A percentile compares a stretch with the other conserved stretches of the same genome.
Evolutionary conservation across 1,139 yeast species (phyloP).

Genomic region (Kurtzmaniella quercitrusa): DNA sequence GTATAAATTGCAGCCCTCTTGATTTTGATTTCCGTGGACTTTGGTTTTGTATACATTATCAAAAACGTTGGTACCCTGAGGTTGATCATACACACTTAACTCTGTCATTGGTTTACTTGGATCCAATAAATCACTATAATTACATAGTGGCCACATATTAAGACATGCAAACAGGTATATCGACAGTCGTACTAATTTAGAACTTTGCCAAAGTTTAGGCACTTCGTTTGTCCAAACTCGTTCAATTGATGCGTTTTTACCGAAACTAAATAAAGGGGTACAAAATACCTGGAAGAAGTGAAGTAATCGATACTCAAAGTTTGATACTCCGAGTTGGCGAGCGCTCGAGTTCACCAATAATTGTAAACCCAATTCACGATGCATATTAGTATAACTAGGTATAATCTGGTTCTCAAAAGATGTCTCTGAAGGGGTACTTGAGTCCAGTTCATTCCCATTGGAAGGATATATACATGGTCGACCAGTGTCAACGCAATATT

Average conservation of each 20-base stretch:
- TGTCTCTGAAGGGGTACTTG: background rate
- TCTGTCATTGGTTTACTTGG: background rate
- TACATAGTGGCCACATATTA: constrained; percentile 16
- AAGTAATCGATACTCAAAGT: constrained; percentile 28
- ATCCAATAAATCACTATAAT: constrained; percentile 9
- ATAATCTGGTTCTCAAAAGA: too few species aligned
- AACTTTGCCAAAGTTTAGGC: constrained; percentile 21
- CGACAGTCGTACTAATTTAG: constrained; percentile 21
- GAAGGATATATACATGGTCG: constrained; percentile 23
- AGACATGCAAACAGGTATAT: constrained; percentile 22
- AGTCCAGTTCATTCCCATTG: background rate
- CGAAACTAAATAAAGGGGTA: constrained; percentile 21
- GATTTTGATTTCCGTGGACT: background rate
- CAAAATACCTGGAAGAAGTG: constrained; percentile 27
- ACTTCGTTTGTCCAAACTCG: constrained; percentile 24
- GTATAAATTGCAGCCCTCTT: background rate
- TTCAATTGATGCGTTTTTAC: constrained; percentile 20
- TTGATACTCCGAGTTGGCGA: constrained; percentile 20
- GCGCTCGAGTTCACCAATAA: constrained; percentile 2
- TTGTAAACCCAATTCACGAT: background rate
- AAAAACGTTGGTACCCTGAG: background rate
- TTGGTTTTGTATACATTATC: background rate
- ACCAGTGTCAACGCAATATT: constrained; percentile 32
- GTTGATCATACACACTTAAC: background rate
- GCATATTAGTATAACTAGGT: too few species aligned